Base-by-base conservation (phyloP, 495 filamentous ascomycete genomes). In the Penicillium antarcticum region DNA sequence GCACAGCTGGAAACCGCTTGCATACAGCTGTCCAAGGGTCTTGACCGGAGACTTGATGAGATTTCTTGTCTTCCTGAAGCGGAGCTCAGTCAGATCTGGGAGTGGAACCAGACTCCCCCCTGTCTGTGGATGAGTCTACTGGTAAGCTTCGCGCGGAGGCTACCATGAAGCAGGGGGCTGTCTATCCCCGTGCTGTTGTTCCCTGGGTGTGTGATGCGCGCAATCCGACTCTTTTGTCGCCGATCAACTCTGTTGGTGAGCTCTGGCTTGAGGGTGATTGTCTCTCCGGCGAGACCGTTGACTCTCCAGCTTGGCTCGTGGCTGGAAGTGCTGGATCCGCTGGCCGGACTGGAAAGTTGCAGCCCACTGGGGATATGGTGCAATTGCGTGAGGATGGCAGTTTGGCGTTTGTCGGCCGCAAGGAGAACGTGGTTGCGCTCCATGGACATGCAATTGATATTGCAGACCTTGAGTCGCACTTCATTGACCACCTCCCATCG, bases 61-160 rank as follows among this genome's bases (percentile, higher is more conserved):
- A 65, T 74, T 11, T 70, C 67, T 14, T 73, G 62, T 29, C 53
- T 77, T 13, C 67, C 68, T 8, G 61, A 57, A 12, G 51, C 46
- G 1, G 73, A 77, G 42, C 42, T 70, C 48, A 54, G 62, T 34
- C 52, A 66, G 17, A 75, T 77, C 13, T 73, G 68, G 68, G 17
- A 62, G 29, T 73, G 67, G 63, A 77, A 77, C 40, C 37, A 60
- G 19, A 56, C 37, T 13, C 48, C 66, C 71, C 69, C 7, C 48
- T 66, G 19, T 53, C 60, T 1, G 42, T 67, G 2, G 59, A 71
- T 43, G 18, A 53, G 23, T 36, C 51, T 11, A 63, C 63, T 0
- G 53, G 55, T 7, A 63, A 41, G 12, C 58, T 71, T 18, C 65
- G 63, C 26, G 67, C 65, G 11, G 46, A 60, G 48, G 33, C 52